Base-by-base conservation (phyloP, 1,284 basidiomycete species). In the Sphagnurus paluster region DNA sequence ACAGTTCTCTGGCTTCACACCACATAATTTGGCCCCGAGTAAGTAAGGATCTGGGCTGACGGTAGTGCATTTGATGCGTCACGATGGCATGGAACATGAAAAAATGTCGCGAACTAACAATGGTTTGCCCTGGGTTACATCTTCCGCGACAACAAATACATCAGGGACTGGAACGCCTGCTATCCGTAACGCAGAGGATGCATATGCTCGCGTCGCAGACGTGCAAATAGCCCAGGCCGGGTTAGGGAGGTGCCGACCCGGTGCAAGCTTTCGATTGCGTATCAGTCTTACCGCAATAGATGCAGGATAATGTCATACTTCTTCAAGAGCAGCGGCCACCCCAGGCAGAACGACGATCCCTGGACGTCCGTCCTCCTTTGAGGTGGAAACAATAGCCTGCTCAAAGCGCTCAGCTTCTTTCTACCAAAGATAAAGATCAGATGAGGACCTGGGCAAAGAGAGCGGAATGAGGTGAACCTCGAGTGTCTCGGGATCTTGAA, bases 1-100 rank as follows among this genome's bases (percentile, higher is more conserved):
- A 80, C 86, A 90, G 29, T 76, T 76, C 42, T 72, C 65, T 20
- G 83, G 79, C 28, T 78, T 72, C 9, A 83, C 77, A 1, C 79
- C 75, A 59, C 79, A 82, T 48, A 71, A 71, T 58, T 80, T 65
- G 17, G 88, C 87, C 10, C 86, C 88, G 24, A 84, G 72, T 42
- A 90, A 68, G 69, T 93, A 96, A 5, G 93, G 93, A 59, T 93
- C 92, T 6, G 93, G 91, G 67, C 89, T 76, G 65, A 28, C 35
- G n/a, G 25, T 30, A 6, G 25, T 19, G 21, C 25, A 24, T 23
- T 19, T 20, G 33, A 37, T 14, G 44, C 23, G 34, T 40, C 42
- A 50, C 34, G 35, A 25, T 11, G 34, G 25, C 24, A 37, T 16
- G 23, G 23, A 35, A 20, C 3, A 26, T 28, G 38, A 28, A 11